Conservation (phyloP, 2,329 filamentous ascomycete genomes). For the Pseudogymnoascus sp. region DNA sequence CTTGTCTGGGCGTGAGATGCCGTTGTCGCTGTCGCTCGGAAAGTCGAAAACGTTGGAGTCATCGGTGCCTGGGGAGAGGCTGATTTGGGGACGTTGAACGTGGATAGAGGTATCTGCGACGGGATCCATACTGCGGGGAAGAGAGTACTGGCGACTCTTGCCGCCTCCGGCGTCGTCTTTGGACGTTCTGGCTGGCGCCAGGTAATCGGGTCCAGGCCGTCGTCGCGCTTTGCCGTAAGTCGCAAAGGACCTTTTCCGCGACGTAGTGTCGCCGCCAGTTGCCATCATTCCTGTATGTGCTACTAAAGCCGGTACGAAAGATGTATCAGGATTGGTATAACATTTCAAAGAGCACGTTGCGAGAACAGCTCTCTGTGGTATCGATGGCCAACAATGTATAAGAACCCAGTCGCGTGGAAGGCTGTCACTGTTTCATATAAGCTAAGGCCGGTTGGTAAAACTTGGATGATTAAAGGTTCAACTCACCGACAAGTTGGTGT, state of each 20-base stretch:
- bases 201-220: conserved; percentile 24
- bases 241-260: conserved; percentile 24
- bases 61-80: background rate
- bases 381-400: background rate
- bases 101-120: background rate
- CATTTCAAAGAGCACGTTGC: background rate
- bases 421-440: background rate
- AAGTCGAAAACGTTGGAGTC: conserved; percentile 10
- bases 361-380: background rate
- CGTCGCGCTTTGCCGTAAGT: conserved; percentile 29
- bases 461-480: background rate
- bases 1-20: conserved; percentile 8
- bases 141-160: background rate
- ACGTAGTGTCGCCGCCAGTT: conserved; percentile 19
- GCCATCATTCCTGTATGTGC: conserved; percentile 20
- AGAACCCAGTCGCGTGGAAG: background rate
- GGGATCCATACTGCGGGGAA: background rate
- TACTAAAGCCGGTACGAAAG: background rate
- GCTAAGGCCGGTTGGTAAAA: background rate
- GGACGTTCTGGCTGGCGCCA: background rate
- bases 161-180: background rate
- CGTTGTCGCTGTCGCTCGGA: conserved; percentile 20
- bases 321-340: background rate
- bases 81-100: background rate
- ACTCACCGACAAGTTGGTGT: background rate